Conservation (phyloP, 2,329 filamentous ascomycete species). For the Claviceps capensis region DNA sequence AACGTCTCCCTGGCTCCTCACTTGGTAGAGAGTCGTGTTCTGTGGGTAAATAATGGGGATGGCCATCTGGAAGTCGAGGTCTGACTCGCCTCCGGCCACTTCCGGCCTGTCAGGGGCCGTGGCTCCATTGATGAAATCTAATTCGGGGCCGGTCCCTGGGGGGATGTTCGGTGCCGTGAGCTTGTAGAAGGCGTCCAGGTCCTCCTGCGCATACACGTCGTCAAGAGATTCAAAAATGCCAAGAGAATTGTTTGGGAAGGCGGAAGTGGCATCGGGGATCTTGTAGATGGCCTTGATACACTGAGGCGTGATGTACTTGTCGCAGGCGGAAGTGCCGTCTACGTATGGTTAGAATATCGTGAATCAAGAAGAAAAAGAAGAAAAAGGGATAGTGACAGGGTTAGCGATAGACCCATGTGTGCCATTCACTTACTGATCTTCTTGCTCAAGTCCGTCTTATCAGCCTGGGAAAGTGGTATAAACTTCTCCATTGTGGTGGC, state of each 20-base stretch:
- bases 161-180: slow-evolving; percentile 26
- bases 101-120: slow-evolving; percentile 24
- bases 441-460: background rate
- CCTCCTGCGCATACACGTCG: slow-evolving; percentile 35
- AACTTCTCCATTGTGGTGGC: background rate
- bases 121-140: slow-evolving; percentile 33
- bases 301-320: slow-evolving; percentile 40
- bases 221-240: slow-evolving; percentile 38
- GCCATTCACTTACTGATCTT: background rate
- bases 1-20: slow-evolving; percentile 21
- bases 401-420: background rate
- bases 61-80: slow-evolving; percentile 40
- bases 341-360: background rate
- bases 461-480: background rate
- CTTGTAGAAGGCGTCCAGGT: slow-evolving; percentile 34
- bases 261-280: slow-evolving; percentile 24
- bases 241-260: slow-evolving; percentile 28
- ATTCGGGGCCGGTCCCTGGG: slow-evolving; percentile 28
- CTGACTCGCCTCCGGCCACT: slow-evolving; percentile 29
- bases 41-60: slow-evolving; percentile 40
- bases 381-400: too few relatives aligned
- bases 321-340: slow-evolving; percentile 23
- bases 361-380: too few relatives aligned
- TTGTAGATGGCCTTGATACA: slow-evolving; percentile 38
- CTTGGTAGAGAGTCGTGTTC: slow-evolving; percentile 32